Base-by-base conservation (phyloP, 495 filamentous ascomycete genomes). In the Annulohypoxylon stygium region DNA sequence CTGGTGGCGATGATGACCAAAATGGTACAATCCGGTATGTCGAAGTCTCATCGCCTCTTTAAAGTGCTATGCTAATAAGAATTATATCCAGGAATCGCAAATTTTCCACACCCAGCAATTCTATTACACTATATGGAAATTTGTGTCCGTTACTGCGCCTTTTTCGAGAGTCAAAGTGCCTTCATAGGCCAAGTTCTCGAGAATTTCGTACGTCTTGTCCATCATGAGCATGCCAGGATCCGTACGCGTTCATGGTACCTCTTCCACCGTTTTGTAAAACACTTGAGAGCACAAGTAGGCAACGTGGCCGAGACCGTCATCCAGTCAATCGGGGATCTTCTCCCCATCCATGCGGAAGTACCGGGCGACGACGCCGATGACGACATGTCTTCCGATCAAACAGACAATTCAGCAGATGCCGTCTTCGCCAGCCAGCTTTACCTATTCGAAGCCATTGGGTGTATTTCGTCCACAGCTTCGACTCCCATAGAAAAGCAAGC, bases 41-140 rank as follows among this genome's bases (percentile, higher is more conserved):
- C 3, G 26, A 23, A 26, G 20, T 36, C n/a, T 9, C 30, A 12
- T n/a, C 63, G 33, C 23, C 33, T 9, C 4, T 51, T 8, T 26
- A 25, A 20, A 9, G 33, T 58, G 47, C 1, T 58, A 30, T 30
- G 47, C 57, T 77, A 25, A 70, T 68, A 34, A 70, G n/a, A 45
- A 4, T 11, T 33, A 61, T 53, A n/a, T 63, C 20, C 75, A 94
- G 93, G 92, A 69, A 91, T 98, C 69, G 90, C 92, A 69, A 90
- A 87, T 26, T 96, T 93, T 78, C 89, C 91, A 3, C 96, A 98
- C 80, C 96, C 97, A 0, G 93, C 94, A 20, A 93, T 97, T 34
- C 90, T 98, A 65, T 85, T 98, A 14, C 94, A 97, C 80, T 98
- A 96, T 74, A 98, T 98, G 97, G 96, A 98, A 74, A 96, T 97